Evolutionary conservation across 1,139 yeast species (phyloP).

Genomic region (Diutina mesorugosa): DNA sequence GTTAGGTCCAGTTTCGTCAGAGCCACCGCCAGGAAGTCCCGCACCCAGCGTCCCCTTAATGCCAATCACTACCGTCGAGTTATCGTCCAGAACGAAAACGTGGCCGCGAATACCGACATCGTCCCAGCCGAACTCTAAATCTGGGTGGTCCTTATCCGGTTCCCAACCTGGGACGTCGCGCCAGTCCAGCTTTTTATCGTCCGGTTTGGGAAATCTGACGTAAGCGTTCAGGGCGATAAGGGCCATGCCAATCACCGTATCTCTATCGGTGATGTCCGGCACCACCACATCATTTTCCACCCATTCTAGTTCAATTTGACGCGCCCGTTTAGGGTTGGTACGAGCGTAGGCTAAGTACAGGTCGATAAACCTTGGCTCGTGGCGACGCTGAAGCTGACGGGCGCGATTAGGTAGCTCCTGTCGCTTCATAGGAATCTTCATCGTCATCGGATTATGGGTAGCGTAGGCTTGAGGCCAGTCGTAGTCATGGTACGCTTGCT

Average conservation of each 20-base stretch:
- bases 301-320: slow-evolving; percentile 44
- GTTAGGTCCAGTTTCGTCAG: slow-evolving; percentile 60
- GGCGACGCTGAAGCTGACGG: slow-evolving; percentile 41
- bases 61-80: slow-evolving; percentile 63
- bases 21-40: slow-evolving; percentile 61
- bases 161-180: slow-evolving; percentile 54
- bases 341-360: slow-evolving; percentile 51
- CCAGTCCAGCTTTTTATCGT: slow-evolving; percentile 56
- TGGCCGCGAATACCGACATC: slow-evolving; percentile 82
- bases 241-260: slow-evolving; percentile 66
- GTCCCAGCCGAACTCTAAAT: slow-evolving; percentile 70
- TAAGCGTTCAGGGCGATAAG: slow-evolving; percentile 88
- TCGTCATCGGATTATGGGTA: slow-evolving; percentile 31
- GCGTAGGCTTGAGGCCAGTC: slow-evolving; percentile 29
- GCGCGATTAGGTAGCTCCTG: slow-evolving; percentile 13
- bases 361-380: slow-evolving; percentile 51
- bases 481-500: slow-evolving; percentile 13
- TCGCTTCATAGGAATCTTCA: slow-evolving; percentile 16
- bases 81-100: slow-evolving; percentile 58
- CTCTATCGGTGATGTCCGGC: slow-evolving; percentile 67
- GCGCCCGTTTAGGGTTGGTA: slow-evolving; percentile 24
- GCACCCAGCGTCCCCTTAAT: slow-evolving; percentile 92
- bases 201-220: slow-evolving; percentile 56
- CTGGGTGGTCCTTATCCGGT: slow-evolving; percentile 21
- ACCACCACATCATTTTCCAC: slow-evolving; percentile 31